A percentile compares a stretch with the other conserved stretches of the same genome.
Evolutionary conservation across 1,284 basidiomycete genomes (phyloP).

Genomic region (Hypsizygus ulmarius): DNA sequence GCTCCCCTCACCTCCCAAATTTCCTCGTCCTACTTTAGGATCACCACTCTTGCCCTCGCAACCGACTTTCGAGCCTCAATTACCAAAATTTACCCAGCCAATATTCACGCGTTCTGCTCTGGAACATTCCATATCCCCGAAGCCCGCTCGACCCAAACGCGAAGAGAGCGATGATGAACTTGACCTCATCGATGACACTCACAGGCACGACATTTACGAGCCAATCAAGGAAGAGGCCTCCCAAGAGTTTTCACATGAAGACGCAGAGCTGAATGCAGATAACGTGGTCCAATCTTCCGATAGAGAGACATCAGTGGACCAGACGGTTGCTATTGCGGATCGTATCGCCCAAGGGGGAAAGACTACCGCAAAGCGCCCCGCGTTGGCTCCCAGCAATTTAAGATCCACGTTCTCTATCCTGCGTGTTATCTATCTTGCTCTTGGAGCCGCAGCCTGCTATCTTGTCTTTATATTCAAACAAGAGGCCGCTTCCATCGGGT

Average conservation of each 20-base stretch:
- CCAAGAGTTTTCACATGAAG: constrained; percentile 13
- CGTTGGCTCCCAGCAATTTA: constrained; percentile 2
- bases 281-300: constrained; percentile 15
- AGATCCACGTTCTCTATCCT: constrained; percentile 26
- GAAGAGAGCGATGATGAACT: constrained; percentile 21
- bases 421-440: constrained; percentile 29
- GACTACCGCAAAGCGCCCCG: constrained; percentile 3
- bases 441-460: constrained; percentile 18
- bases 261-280: constrained; percentile 16
- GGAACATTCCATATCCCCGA: constrained; percentile 8
- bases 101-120: constrained; percentile 5
- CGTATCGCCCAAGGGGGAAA: constrained; percentile 34
- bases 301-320: constrained; percentile 18
- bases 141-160: not conserved
- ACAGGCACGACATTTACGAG: not conserved
- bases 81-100: constrained; percentile 34
- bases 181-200: constrained; percentile 17
- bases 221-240: constrained; percentile 21
- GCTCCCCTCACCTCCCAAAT: constrained; percentile 34
- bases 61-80: constrained; percentile 56
- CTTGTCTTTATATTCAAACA: constrained; percentile 52
- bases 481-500: constrained; percentile 76
- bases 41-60: constrained; percentile 37
- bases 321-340: constrained; percentile 33
- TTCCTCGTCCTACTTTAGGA: constrained; percentile 13